Base-by-base conservation (phyloP, 2,329 filamentous ascomycete species). In the Alternaria conjuncta region DNA sequence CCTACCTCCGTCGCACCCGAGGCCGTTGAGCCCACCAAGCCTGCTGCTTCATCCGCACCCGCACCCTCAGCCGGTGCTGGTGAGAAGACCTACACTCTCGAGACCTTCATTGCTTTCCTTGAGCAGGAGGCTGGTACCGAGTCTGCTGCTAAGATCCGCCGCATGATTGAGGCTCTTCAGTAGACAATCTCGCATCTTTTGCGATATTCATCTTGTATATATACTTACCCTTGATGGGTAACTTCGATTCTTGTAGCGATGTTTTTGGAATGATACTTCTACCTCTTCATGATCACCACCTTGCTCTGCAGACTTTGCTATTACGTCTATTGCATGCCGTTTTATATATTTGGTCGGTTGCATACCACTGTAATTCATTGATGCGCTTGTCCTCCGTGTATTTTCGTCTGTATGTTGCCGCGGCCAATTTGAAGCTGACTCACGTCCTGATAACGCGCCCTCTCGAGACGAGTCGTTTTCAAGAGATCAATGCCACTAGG, bases 61-160 rank as follows among this genome's bases (percentile, higher is more conserved):
- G 50, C 60, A 10, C 49, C 64, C 8, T 44, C 58, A 7, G 60
- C 57, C 9, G 53, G 53, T 25, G 62, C 57, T 18, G 55, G 51
- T 21, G 66, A 71, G 64, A 67, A 71, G 64, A 67, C 57, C 10
- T 71, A 64, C 57, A 69, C 68, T 5, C 63, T 71, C 21, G 60
- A 71, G 63, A 61, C 65, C 12, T 67, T 67, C 50, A 67, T 67
- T 57, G 60, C 63, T 26, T 65, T 65, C 57, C 65, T 67, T 21
- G 60, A 67, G 50, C 10, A 67, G 55, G 63, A 67, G 43, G 57
- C 63, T 30, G 60, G 63, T 12, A 55, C n/a, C 45, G 63, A 43
- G 12, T 61, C 63, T 20, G 65, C 65, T 44, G 62, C 65, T 21
- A 67, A 65, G 58, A 65, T 67, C 26, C 65, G 65, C 21, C 65